Base-by-base conservation (phyloP, 2,329 filamentous ascomycete species). In the Hyphodiscus sp. region DNA sequence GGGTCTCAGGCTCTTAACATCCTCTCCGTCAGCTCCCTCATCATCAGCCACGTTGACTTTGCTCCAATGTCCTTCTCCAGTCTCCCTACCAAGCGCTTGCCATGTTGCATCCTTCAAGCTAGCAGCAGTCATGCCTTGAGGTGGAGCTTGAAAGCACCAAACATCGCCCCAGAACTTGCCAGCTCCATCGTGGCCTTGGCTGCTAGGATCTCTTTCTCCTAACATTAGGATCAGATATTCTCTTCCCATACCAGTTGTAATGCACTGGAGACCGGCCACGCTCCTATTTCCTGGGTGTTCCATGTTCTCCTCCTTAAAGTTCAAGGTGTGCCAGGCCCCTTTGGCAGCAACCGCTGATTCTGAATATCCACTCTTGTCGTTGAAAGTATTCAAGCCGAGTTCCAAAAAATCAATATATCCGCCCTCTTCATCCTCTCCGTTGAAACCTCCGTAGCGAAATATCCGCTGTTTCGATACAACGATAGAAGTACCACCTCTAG, bases 361-460 rank as follows among this genome's bases (percentile, higher is more conserved):
- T 29, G 74, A 75, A 45, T 68, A 70, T 45, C 71, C 71, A 33
- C 70, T 69, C 56, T 69, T 70, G 63, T 81, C 79, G 57, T 79
- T 73, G 61, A 81, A 80, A 26, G 72, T 73, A 61, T 80, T 78
- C n/a, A 83, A 70, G 18, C 71, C 75, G 10, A 86, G 74, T 51
- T 79, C 75, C 18, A 86, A 66, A 54, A 86, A 78, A 64, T 95
- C 89, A 13, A 95, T 65, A 54, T 78, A 76, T 0, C 87, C 89
- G 16, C 89, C 89, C 47, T 88, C 74, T 63, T 91, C 86, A 0
- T 65, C 72, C 45, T 76, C 73, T 0, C 87, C 89, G 67, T 92
- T 87, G 62, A 85, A 92, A 0, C 90, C 90, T 57, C 89, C 88
- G 73, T 90, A 91, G 26, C 89, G 79, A 70, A 86, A 95, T 7